phyloP scores from a whole-genome alignment of 371 early-diverging fungal species.

The Mucor irregularis region DNA sequence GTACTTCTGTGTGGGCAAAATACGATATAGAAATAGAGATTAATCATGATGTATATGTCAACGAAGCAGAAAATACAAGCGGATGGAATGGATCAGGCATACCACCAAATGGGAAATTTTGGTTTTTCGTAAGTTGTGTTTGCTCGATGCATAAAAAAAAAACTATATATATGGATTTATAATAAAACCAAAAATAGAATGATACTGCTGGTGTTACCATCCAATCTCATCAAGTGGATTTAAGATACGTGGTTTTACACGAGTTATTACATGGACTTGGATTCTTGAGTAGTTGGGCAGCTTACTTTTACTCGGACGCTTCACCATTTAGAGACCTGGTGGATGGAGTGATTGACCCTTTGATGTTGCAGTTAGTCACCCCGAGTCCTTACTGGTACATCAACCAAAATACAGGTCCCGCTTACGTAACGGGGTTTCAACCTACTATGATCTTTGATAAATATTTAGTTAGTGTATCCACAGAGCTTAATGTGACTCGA shows the following conservation, averaged over 20 bases:
- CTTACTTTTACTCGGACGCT: constrained; percentile 42
- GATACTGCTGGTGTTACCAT: constrained; percentile 22
- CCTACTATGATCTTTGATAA: constrained; percentile 56
- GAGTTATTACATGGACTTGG: constrained; percentile 49
- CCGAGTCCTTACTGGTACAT: constrained; percentile 40
- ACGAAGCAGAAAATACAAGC: constrained; percentile 21
- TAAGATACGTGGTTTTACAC: constrained; percentile 43
- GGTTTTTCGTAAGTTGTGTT: constrained; percentile 36
- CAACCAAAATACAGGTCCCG: constrained; percentile 37
- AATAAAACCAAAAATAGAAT: constrained; percentile 14
- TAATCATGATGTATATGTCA: constrained; percentile 46
- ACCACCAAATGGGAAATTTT: constrained; percentile 39
- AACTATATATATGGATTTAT: not conserved
- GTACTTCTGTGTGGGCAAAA: constrained; percentile 40
- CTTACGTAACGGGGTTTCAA: constrained; percentile 47
- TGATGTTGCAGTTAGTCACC: constrained; percentile 37
- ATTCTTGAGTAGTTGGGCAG: constrained; percentile 48
- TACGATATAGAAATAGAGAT: constrained; percentile 48
- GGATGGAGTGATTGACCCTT: constrained; percentile 36
- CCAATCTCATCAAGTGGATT: constrained; percentile 35
- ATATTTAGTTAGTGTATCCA: constrained; percentile 28
- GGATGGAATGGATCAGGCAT: constrained; percentile 44
- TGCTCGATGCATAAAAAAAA: not conserved
- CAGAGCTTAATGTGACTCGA: constrained; percentile 12
- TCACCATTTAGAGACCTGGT: constrained; percentile 43